Evolutionary conservation across 2,329 filamentous ascomycete genomes (phyloP).

Genomic region (Diaporthe sp.): DNA sequence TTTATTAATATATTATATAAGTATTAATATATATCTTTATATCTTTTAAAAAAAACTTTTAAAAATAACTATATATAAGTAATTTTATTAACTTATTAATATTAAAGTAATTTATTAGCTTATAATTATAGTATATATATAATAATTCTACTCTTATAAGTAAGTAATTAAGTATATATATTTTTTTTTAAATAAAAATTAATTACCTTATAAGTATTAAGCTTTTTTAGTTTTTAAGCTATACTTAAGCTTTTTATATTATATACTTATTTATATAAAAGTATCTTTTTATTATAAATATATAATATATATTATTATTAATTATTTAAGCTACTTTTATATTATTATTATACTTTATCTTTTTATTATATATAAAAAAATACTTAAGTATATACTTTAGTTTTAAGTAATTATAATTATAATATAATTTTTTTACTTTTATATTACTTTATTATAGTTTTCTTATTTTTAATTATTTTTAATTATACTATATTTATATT

Average conservation of each 20-base stretch:
- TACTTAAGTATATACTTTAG: background rate
- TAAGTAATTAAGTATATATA: background rate
- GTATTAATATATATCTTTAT: constrained; percentile 6
- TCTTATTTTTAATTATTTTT: background rate
- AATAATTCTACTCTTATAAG: background rate
- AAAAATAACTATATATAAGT: background rate
- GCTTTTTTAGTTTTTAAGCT: background rate
- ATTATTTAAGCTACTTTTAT: background rate
- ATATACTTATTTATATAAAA: background rate
- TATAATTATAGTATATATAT: background rate
- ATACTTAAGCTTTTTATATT: background rate
- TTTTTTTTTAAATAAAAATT: background rate
- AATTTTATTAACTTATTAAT: background rate
- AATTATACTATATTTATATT: background rate
- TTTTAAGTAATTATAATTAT: background rate
- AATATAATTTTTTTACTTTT: background rate
- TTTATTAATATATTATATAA: constrained; percentile 4
- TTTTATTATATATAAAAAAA: background rate
- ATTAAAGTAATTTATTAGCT: background rate
- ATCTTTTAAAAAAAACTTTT: background rate
- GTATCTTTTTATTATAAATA: background rate
- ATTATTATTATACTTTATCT: background rate
- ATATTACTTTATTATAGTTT: background rate
- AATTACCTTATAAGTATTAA: background rate
- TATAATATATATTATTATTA: background rate